Conservation (phyloP, 2,329 filamentous ascomycete genomes). For the Trichoderma oligosporum region DNA sequence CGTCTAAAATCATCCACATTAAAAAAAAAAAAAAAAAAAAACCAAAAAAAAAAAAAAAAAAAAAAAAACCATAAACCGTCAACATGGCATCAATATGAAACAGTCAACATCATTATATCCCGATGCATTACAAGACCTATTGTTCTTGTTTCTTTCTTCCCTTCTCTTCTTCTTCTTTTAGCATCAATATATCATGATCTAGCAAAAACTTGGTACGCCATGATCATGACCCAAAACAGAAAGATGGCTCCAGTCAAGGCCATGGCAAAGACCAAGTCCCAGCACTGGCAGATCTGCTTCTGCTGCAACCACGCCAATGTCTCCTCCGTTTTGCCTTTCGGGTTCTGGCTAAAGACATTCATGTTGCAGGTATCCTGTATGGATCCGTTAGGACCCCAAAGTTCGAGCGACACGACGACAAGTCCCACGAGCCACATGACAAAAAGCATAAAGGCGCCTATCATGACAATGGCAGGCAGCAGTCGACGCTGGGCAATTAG, state of each 20-base stretch:
- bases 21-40: neutral
- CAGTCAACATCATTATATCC: neutral
- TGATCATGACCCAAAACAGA: constrained; percentile 65
- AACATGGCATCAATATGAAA: neutral
- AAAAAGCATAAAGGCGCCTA: constrained; percentile 63
- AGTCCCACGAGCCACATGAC: constrained; percentile 65
- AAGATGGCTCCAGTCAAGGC: constrained; percentile 57
- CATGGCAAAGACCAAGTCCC: constrained; percentile 63
- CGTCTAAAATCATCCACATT: constrained; percentile 2
- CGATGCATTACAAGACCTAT: neutral
- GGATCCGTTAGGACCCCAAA: constrained; percentile 57
- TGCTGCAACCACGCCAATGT: constrained; percentile 64
- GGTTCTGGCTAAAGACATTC: constrained; percentile 51
- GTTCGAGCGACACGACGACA: constrained; percentile 57
- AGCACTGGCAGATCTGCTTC: constrained; percentile 59
- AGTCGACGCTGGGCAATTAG: constrained; percentile 60
- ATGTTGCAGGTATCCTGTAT: constrained; percentile 59
- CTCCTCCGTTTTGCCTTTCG: constrained; percentile 47
- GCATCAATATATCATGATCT: constrained; percentile 30
- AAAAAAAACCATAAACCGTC: neutral
- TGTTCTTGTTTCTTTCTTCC: neutral
- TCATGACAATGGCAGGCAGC: constrained; percentile 58
- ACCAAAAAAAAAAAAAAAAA: no score
- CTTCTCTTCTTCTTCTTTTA: neutral
- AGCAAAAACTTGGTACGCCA: constrained; percentile 62